These are phyloP conservation scores for Aspergillus brunneoviolaceus DNA, from an alignment of 2,329 filamentous ascomycete genomes.

Conservation along the genomic window DNA sequence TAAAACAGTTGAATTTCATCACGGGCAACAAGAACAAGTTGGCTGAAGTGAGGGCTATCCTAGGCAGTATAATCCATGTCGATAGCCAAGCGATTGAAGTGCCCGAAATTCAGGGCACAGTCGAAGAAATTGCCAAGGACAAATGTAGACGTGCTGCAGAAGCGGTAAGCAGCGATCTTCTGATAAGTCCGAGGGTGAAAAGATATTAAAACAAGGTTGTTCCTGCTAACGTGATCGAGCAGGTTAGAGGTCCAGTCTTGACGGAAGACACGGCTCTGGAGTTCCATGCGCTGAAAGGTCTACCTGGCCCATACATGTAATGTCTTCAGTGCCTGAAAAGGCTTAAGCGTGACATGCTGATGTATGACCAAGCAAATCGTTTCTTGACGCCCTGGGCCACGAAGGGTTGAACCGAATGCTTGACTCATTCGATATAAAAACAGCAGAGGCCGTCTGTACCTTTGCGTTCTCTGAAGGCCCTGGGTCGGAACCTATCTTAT, in stretches of 20 bases:
- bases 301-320: constrained; percentile 95
- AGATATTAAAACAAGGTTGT: not conserved
- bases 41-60: constrained; percentile 81
- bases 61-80: constrained; percentile 70
- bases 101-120: constrained; percentile 84
- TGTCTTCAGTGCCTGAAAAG: constrained; percentile 28
- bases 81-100: constrained; percentile 75
- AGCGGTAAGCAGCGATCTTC: constrained; percentile 52
- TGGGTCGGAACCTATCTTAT: constrained; percentile 77
- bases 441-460: constrained; percentile 89
- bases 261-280: constrained; percentile 95
- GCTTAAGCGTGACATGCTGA: constrained; percentile 6
- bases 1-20: constrained; percentile 77
- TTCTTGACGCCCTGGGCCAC: constrained; percentile 79
- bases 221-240: constrained; percentile 5
- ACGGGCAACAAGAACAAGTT: constrained; percentile 96
- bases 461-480: constrained; percentile 90
- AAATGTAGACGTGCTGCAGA: constrained; percentile 84
- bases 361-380: constrained; percentile 73
- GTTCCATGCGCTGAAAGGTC: constrained; percentile 84
- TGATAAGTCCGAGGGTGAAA: not conserved
- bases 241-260: constrained; percentile 83
- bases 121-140: constrained; percentile 86
- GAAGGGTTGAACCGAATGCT: constrained; percentile 87
- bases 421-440: constrained; percentile 84